Evolutionary conservation across 345 rosid species (phyloP), one percentile per base, ranked within the genome.

Genomic region (Adansonia digitata): DNA sequence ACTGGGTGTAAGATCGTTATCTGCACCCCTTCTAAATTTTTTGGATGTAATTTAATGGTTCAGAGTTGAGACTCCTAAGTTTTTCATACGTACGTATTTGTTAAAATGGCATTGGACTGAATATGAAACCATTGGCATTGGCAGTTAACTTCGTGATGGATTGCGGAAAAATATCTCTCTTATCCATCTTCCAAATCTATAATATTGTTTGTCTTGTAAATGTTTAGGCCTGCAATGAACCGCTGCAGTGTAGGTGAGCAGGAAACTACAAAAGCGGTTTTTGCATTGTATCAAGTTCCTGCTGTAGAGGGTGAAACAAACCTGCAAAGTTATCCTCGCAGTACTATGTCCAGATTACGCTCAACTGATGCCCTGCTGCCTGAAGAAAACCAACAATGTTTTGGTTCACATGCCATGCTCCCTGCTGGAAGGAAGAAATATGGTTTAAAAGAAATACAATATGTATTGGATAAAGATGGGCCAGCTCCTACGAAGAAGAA

Each of bases 1-100:
- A 86, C 66, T 95, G 99, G 98, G 91, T 95, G 99, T 95, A 88
- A 93, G 99, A 91, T 74, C 75, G 74, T 68, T 66, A 63, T 60
- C 73, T 18, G 77, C 63, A 63, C 26, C 27, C 22, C 14, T 67
- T 45, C 17, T 5, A 20, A 71, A 27, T 51, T 71, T 53, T 71
- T 52, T 48, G 20, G 49, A 39, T 63, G 69, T 37, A 35, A 17
- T 69, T 8, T 52, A 52, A 8, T 69, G 24, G 59, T 51, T 69
- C 42, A 27, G 34, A 49, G 60, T 53, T 53, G 12, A 53, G 57
- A 20, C 60, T 29, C 26, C 59, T 31, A 27, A 48, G 15, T 35
- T 17, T 49, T 49, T 17, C 35, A 35, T 35, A 15, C 11, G 35
- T 70, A 31, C 51, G 2, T 71, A 31, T n/a, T 20, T 20, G 57